These are phyloP conservation scores for Waitea zeae DNA, from an alignment of 1,284 basidiomycete species.

Conservation along the genomic window DNA sequence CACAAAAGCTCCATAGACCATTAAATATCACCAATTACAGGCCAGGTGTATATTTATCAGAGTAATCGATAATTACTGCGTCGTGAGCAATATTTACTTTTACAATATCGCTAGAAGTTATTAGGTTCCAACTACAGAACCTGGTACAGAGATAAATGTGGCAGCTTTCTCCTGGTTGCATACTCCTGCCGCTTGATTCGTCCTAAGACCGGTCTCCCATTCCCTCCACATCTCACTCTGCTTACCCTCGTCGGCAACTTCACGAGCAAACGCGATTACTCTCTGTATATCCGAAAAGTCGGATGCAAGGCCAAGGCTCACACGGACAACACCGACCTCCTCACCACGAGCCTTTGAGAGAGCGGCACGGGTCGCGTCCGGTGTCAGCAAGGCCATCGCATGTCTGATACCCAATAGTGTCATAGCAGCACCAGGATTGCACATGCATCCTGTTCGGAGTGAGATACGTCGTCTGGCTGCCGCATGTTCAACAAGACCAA, in stretches of 20 bases:
- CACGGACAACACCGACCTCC: constrained; percentile 56
- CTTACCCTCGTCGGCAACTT: constrained; percentile 26
- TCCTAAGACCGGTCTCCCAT: no score
- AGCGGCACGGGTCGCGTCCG: constrained; percentile 38
- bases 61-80: no score
- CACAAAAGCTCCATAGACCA: no score
- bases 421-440: constrained; percentile 66
- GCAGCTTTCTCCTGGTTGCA: no score
- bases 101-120: no score
- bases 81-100: no score
- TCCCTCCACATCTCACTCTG: no score
- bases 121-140: no score
- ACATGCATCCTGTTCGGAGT: constrained; percentile 70
- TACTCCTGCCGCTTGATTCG: no score
- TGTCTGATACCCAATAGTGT: constrained; percentile 46
- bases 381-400: constrained; percentile 42
- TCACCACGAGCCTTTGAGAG: constrained; percentile 43
- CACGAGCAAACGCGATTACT: constrained; percentile 38
- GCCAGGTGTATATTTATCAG: no score
- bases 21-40: no score
- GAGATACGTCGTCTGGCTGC: constrained; percentile 50
- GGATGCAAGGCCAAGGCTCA: constrained; percentile 63
- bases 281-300: constrained; percentile 59
- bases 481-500: constrained; percentile 51
- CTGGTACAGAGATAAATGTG: no score